Evolutionary conservation across 2,329 filamentous ascomycete species (phyloP).

Genomic region (Penicillium sp.): DNA sequence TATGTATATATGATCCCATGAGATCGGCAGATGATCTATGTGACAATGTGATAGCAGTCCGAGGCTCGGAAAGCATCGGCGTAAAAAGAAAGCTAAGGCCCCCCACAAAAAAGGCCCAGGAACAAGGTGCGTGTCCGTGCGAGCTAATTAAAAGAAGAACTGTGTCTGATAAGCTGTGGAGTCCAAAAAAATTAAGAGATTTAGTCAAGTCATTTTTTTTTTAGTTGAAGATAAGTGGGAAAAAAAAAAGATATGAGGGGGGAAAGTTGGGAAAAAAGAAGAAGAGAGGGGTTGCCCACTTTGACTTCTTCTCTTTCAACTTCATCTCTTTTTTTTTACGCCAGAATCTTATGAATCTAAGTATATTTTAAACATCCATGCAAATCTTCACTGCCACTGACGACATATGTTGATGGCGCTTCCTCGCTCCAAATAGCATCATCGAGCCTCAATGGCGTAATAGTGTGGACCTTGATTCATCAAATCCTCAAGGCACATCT

Average conservation of each 20-base stretch:
- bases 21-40: not conserved
- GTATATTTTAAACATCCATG: not conserved
- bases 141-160: not conserved
- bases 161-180: slow-evolving; percentile 37
- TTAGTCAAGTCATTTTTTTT: not conserved
- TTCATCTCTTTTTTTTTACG: not conserved
- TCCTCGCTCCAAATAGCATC: slow-evolving; percentile 4
- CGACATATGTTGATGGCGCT: slow-evolving; percentile 14
- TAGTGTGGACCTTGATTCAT: not conserved
- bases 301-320: not conserved
- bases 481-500: not conserved
- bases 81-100: not conserved
- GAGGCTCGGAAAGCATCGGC: not conserved
- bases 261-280: not conserved
- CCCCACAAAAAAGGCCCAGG: not conserved
- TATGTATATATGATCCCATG: not conserved
- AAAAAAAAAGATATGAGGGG: slow-evolving; percentile 7
- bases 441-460: slow-evolving; percentile 24
- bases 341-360: not conserved
- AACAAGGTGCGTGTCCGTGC: slow-evolving; percentile 14
- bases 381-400: slow-evolving; percentile 13
- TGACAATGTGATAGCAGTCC: not conserved
- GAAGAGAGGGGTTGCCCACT: not conserved
- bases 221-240: slow-evolving; percentile 24
- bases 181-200: slow-evolving; percentile 9